Base-by-base conservation (phyloP, 495 filamentous ascomycete genomes). In the Lasiosphaeria ovina region DNA sequence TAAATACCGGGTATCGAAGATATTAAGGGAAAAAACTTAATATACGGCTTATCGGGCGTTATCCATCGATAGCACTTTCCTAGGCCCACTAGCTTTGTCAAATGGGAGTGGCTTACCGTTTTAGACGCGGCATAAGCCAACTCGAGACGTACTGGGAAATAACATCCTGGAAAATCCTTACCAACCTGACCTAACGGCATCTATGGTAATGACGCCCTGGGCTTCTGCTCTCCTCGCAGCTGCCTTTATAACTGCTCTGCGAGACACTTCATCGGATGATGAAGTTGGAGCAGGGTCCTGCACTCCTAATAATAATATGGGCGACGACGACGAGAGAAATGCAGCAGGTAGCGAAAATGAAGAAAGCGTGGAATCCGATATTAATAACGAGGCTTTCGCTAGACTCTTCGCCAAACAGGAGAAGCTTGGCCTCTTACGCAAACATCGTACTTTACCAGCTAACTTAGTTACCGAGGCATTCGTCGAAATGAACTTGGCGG, bases 401-500 rank as follows among this genome's bases (percentile, higher is more conserved):
- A 74, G 74, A 14, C 68, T 89, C 6, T 72, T 89, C 6, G 75
- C 82, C 17, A 87, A 85, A 65, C 88, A 90, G 67, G 84, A 90
- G 61, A 84, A 87, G 61, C 67, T 89, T 11, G 88, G 86, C 12
- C 71, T 90, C 52, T 76, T 77, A 9, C 76, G 77, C 36, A 77
- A 82, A 11, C 83, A 88, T 57, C 62, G 89, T 3, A 44, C 88
- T 83, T 81, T 60, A 79, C 84, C 61, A 75, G 66, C 38, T 62
- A 62, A 16, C 51, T 33, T 35, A 35, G 82, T 92, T 59, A 88
- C 87, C 0, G 87, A 93, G 66, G 84, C 85, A 3, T 92, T 93
- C 65, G 85, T 87, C 63, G 87, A 83, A 33, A 85, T 96, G 61
- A 91, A 96, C 67, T 77, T 94, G 35, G 91, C 91, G 85, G 91